Evolutionary conservation across 495 filamentous ascomycete genomes (phyloP).

Genomic region (Staphylotrichum longicolle): DNA sequence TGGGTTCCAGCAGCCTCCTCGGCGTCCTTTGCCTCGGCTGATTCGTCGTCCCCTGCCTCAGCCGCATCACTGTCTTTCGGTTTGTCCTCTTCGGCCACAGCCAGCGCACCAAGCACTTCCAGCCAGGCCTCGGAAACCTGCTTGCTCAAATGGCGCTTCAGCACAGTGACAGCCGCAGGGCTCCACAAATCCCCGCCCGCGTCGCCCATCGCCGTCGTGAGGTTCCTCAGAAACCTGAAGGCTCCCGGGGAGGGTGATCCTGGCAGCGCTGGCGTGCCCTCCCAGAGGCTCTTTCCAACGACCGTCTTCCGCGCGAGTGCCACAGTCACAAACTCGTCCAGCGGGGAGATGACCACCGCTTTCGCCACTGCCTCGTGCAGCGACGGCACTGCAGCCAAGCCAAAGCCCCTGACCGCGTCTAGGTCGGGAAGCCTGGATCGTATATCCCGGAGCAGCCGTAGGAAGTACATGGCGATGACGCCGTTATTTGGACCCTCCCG

Average conservation of each 20-base stretch:
- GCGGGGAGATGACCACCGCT: constrained; percentile 34
- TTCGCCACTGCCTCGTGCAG: constrained; percentile 57
- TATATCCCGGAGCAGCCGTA: constrained; percentile 75
- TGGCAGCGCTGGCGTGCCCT: constrained; percentile 71
- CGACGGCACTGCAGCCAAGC: constrained; percentile 50
- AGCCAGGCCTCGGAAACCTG: constrained; percentile 46
- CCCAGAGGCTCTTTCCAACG: constrained; percentile 65
- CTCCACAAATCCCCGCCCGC: constrained; percentile 83
- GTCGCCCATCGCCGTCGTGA: constrained; percentile 64
- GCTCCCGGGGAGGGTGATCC: constrained; percentile 75
- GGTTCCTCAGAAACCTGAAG: constrained; percentile 68
- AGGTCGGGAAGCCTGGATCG: constrained; percentile 60
- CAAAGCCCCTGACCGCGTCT: constrained; percentile 44
- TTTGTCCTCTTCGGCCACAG: constrained; percentile 16
- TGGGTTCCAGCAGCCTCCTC: no score
- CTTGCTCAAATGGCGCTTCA: constrained; percentile 58
- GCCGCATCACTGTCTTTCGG: constrained; percentile 5
- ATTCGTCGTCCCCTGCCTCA: constrained; percentile 21
- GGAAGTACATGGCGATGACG: constrained; percentile 63
- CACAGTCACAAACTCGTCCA: constrained; percentile 43
- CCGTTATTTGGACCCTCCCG: constrained; percentile 46
- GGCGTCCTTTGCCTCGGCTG: constrained; percentile 10
- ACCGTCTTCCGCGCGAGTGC: constrained; percentile 42
- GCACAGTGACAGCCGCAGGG: constrained; percentile 56
- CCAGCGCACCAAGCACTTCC: constrained; percentile 33